Conservation (phyloP, 2,329 filamentous ascomycete genomes). For the Epichloe baconii region DNA sequence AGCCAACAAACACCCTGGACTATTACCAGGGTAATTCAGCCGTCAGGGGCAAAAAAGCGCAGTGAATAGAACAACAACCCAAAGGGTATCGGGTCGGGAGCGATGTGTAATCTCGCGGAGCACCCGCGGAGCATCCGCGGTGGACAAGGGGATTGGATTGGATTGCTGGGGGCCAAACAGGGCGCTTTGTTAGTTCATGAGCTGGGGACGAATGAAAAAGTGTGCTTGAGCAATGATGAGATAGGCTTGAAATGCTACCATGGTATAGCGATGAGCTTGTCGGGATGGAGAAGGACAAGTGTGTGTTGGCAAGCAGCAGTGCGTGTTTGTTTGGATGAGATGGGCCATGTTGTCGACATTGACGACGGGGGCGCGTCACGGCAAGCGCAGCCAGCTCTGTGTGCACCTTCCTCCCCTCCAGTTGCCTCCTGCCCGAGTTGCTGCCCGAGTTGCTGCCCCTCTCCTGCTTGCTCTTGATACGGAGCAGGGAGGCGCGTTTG, state of each 20-base stretch:
- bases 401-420: too few relatives aligned
- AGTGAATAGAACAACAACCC: not conserved
- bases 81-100: not conserved
- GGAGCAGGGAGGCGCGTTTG: too few relatives aligned
- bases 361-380: not conserved
- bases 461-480: too few relatives aligned
- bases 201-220: not conserved
- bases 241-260: not conserved
- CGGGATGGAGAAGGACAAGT: not conserved
- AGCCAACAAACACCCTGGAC: not conserved
- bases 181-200: not conserved
- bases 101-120: constrained; percentile 5
- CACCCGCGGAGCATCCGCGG: not conserved
- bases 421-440: too few relatives aligned
- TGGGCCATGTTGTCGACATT: not conserved
- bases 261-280: not conserved
- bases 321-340: not conserved
- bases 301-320: not conserved
- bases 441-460: too few relatives aligned
- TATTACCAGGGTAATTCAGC: not conserved
- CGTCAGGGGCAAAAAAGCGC: not conserved
- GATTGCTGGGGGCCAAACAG: not conserved
- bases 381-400: too few relatives aligned
- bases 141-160: not conserved
- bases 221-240: not conserved